phyloP scores from a whole-genome alignment of 164 flowering plant species.

The Stephania cephalantha region DNA sequence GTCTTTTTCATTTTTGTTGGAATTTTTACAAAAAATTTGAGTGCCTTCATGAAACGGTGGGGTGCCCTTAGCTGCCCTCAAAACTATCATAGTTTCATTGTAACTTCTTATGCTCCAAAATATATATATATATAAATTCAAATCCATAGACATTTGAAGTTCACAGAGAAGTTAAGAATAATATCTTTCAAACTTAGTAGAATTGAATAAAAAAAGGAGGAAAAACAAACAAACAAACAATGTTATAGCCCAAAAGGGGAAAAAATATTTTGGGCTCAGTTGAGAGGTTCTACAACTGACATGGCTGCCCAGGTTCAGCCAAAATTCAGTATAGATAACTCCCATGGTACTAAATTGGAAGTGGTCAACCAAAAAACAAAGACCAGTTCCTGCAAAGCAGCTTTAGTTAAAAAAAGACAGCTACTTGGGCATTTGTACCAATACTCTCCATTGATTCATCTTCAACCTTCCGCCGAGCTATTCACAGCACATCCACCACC shows the following conservation, averaged over 20 bases:
- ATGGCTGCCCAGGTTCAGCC: background rate
- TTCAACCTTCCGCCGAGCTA: constrained; percentile 12
- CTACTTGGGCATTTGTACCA: constrained; percentile 22
- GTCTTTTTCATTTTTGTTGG: no score
- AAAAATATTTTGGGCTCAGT: constrained; percentile 15
- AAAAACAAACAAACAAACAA: constrained; percentile 4
- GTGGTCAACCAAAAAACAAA: constrained; percentile 38
- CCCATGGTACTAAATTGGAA: constrained; percentile 22
- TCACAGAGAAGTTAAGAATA: background rate
- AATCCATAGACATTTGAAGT: background rate
- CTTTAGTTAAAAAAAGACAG: constrained; percentile 33
- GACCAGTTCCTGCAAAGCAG: constrained; percentile 37
- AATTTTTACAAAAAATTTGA: no score
- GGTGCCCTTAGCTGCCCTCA: no score
- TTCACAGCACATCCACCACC: constrained; percentile 12
- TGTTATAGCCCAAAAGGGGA: background rate
- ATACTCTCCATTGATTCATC: constrained; percentile 19
- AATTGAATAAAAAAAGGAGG: background rate
- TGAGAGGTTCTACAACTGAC: background rate
- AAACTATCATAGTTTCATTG: no score
- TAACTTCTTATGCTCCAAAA: no score
- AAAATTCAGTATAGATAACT: background rate
- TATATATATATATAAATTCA: constrained; percentile 2
- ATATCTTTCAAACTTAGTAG: background rate
- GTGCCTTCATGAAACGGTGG: no score